Evolutionary conservation across 306 rosid genomes (phyloP).

Genomic region (Malus orientalis): DNA sequence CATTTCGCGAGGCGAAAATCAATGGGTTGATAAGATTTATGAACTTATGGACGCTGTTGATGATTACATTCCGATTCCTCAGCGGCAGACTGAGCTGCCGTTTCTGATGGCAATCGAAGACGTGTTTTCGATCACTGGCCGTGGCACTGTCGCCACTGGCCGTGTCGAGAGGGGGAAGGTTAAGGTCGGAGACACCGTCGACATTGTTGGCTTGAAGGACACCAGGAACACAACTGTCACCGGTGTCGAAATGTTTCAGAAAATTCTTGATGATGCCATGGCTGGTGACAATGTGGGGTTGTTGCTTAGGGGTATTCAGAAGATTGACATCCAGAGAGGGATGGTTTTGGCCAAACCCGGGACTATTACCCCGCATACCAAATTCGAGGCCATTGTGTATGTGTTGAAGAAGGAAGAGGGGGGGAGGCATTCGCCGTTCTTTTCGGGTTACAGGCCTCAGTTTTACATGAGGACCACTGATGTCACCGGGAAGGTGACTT

Average conservation of each 20-base stretch:
- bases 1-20: conserved; percentile 52
- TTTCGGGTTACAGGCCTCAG: conserved; percentile 71
- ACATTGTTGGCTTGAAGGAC: conserved; percentile 69
- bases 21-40: conserved; percentile 83
- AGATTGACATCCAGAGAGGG: conserved; percentile 81
- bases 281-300: conserved; percentile 87
- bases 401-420: conserved; percentile 91
- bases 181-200: conserved; percentile 56
- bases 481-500: conserved; percentile 64
- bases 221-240: conserved; percentile 70
- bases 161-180: conserved; percentile 71
- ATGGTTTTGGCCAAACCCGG: conserved; percentile 90
- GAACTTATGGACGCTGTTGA: conserved; percentile 78
- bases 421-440: conserved; percentile 80
- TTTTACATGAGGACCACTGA: conserved; percentile 94
- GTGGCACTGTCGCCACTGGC: conserved; percentile 89
- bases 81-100: conserved; percentile 66
- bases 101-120: conserved; percentile 74
- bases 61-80: conserved; percentile 68
- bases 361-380: conserved; percentile 73
- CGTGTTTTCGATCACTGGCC: conserved; percentile 75
- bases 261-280: conserved; percentile 72
- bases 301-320: conserved; percentile 81
- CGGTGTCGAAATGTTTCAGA: conserved; percentile 89
- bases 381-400: conserved; percentile 77